Conservation (phyloP, 345 rosid genomes). For the Carallia pectinifolia region DNA sequence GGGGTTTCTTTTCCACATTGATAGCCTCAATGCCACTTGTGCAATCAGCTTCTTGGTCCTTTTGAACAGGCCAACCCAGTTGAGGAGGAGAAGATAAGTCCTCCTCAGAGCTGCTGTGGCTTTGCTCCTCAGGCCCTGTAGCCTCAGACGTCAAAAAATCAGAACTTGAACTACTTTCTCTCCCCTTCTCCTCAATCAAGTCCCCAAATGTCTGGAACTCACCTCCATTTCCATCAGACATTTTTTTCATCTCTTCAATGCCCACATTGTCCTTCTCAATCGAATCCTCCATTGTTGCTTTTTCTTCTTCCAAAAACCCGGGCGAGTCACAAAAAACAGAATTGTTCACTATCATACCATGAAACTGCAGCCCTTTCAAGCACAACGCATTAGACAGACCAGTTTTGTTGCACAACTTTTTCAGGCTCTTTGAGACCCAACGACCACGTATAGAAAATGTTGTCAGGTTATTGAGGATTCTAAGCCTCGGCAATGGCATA, state of each 20-base stretch:
- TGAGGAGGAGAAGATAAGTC: conserved; percentile 56
- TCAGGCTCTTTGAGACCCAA: conserved; percentile 42
- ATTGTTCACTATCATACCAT: conserved; percentile 49
- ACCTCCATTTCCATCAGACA: conserved; percentile 25
- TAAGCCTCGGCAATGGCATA: conserved; percentile 31
- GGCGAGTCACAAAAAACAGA: conserved; percentile 44
- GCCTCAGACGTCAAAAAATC: conserved; percentile 63
- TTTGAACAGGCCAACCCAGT: conserved; percentile 45
- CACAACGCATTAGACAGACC: conserved; percentile 35
- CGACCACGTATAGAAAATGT: conserved; percentile 26
- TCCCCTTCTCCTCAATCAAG: conserved; percentile 46
- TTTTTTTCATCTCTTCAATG: conserved; percentile 31
- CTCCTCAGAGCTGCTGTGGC: conserved; percentile 61
- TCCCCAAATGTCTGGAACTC: conserved; percentile 46
- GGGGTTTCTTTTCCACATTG: conserved; percentile 34
- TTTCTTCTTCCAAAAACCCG: conserved; percentile 31
- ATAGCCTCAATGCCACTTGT: conserved; percentile 29
- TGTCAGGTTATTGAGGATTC: conserved; percentile 15
- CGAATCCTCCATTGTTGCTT: conserved; percentile 42
- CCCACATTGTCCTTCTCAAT: conserved; percentile 30
- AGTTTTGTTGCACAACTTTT: conserved; percentile 32
- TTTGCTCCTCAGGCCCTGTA: conserved; percentile 54
- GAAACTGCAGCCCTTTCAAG: conserved; percentile 30
- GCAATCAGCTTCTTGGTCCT: conserved; percentile 45
- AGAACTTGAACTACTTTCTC: conserved; percentile 80